These are phyloP conservation scores for Camptophora hylomeconis DNA, from an alignment of 2,329 filamentous ascomycete species.

Conservation along the genomic window DNA sequence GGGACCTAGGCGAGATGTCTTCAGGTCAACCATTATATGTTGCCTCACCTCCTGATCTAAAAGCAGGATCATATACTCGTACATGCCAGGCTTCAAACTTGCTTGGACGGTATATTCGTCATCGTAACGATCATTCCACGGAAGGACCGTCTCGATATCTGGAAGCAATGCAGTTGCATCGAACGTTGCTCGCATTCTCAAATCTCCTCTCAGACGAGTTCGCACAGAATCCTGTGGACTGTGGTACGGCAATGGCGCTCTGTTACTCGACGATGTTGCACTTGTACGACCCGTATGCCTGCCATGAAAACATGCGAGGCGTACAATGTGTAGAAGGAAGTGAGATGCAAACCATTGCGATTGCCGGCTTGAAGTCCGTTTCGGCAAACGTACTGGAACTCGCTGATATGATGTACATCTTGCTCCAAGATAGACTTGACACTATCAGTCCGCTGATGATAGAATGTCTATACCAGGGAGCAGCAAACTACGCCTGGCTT, in stretches of 20 bases:
- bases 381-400: constrained; percentile 10
- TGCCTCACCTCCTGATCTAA: constrained; percentile 15
- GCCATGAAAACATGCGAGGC: constrained; percentile 19
- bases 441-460: constrained; percentile 17
- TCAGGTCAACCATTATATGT: constrained; percentile 18
- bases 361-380: constrained; percentile 14
- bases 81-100: constrained; percentile 24
- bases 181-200: constrained; percentile 20
- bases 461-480: constrained; percentile 23
- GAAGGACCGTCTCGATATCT: constrained; percentile 20
- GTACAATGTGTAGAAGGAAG: constrained; percentile 21
- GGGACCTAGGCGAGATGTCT: constrained; percentile 15
- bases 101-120: constrained; percentile 21
- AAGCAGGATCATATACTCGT: constrained; percentile 21
- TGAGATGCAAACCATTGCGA: constrained; percentile 22
- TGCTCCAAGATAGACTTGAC: constrained; percentile 8
- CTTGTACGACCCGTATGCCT: constrained; percentile 22
- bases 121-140: constrained; percentile 20
- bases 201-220: constrained; percentile 19
- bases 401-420: constrained; percentile 2
- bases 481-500: constrained; percentile 23
- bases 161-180: constrained; percentile 23
- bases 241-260: constrained; percentile 22
- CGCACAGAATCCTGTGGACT: constrained; percentile 11
- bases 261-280: constrained; percentile 21